Percentiles rank a stretch among this genome's conserved stretches.
Evolutionary conservation across 805 yeast genomes (phyloP).

Genomic region (Saccharomycopsis sp.): DNA sequence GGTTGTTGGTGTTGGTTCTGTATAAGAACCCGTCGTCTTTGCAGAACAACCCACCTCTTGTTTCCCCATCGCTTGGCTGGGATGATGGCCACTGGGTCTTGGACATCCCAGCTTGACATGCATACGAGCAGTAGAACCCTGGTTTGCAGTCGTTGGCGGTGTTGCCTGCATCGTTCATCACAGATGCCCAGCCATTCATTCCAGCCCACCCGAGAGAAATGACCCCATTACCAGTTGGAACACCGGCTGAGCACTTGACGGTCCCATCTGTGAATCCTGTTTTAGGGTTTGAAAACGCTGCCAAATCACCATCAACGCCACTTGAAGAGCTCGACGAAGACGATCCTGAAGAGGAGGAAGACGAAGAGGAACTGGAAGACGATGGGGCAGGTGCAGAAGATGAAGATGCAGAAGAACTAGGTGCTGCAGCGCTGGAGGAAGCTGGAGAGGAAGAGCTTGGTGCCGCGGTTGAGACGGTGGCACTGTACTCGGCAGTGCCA

Average conservation of each 20-base stretch:
- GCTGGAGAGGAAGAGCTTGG: slow-evolving; percentile 27
- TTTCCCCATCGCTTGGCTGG: slow-evolving; percentile 84
- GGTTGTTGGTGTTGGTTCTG: slow-evolving; percentile 60
- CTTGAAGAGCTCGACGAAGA: slow-evolving; percentile 28
- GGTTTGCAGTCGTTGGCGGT: slow-evolving; percentile 72
- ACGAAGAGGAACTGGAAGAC: slow-evolving; percentile 29
- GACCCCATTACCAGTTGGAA: slow-evolving; percentile 83
- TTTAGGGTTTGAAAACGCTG: slow-evolving; percentile 40
- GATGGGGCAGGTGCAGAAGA: slow-evolving; percentile 26
- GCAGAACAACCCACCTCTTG: slow-evolving; percentile 91
- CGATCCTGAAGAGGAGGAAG: slow-evolving; percentile 21
- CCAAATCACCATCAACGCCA: slow-evolving; percentile 43
- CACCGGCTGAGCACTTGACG: slow-evolving; percentile 46
- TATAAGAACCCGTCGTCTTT: slow-evolving; percentile 69
- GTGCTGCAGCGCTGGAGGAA: slow-evolving; percentile 26
- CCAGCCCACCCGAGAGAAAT: slow-evolving; percentile 61
- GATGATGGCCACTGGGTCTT: slow-evolving; percentile 93
- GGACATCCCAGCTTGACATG: slow-evolving; percentile 98
- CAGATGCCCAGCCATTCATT: slow-evolving; percentile 78
- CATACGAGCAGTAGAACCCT: slow-evolving; percentile 93
- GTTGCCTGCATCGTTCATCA: slow-evolving; percentile 46
- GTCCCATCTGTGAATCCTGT: slow-evolving; percentile 61
- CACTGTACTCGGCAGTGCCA: not conserved
- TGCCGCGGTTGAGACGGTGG: slow-evolving; percentile 21
- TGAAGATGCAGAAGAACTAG: slow-evolving; percentile 29